These are phyloP conservation scores for Arthrinium puccinioides DNA, from an alignment of 2,329 filamentous ascomycete species.

Conservation along the genomic window DNA sequence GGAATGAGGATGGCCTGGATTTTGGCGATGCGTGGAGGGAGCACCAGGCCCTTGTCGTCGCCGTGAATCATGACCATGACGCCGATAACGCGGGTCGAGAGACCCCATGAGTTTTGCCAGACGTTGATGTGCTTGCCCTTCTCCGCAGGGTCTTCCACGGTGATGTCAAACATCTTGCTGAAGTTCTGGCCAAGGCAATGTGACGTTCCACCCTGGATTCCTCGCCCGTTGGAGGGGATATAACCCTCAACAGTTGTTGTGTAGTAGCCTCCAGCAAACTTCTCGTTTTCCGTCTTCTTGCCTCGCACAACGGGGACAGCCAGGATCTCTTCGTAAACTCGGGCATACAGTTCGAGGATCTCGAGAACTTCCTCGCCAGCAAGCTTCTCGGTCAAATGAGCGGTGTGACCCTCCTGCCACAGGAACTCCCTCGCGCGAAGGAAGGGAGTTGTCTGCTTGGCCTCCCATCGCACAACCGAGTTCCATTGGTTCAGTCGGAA, in stretches of 20 bases:
- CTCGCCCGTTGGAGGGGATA: conserved; percentile 89
- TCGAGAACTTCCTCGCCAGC: conserved; percentile 82
- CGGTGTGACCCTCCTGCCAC: conserved; percentile 40
- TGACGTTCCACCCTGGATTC: conserved; percentile 93
- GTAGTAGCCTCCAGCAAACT: conserved; percentile 94
- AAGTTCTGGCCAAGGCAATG: conserved; percentile 96
- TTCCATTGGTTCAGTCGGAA: conserved; percentile 98
- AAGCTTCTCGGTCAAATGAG: conserved; percentile 76
- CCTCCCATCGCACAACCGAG: conserved; percentile 87
- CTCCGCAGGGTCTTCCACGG: conserved; percentile 82
- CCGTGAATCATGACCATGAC: conserved; percentile 99
- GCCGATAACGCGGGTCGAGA: conserved; percentile 94
- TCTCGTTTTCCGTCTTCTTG: conserved; percentile 93
- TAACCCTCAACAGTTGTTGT: conserved; percentile 97
- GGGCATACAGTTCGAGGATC: conserved; percentile 89
- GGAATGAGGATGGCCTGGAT: conserved; percentile 82
- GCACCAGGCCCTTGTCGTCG: conserved; percentile 89
- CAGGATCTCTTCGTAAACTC: conserved; percentile 86
- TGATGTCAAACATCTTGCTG: conserved; percentile 98
- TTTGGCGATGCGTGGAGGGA: conserved; percentile 85
- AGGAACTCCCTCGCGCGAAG: conserved; percentile 90
- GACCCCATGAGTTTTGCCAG: conserved; percentile 99
- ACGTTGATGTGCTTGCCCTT: conserved; percentile 77
- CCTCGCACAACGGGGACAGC: conserved; percentile 93
- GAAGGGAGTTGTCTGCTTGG: conserved; percentile 86